A percentile compares a stretch with the other conserved stretches of the same genome.
Conservation (phyloP, 2,329 filamentous ascomycete species). For the Talaromyces sp. region DNA sequence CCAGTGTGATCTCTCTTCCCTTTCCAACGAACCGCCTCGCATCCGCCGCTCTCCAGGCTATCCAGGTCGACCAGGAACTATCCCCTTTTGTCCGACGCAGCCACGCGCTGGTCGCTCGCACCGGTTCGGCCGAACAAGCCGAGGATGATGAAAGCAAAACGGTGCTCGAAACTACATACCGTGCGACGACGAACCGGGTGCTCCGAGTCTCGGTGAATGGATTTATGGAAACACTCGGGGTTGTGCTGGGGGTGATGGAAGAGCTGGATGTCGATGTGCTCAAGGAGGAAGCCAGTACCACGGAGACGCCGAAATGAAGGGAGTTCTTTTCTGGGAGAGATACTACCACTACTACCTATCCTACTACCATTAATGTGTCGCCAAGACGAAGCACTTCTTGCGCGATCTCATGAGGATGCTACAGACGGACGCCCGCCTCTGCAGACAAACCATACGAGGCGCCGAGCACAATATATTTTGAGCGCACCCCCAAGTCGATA, state of each 20-base stretch:
- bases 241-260: conserved; percentile 85
- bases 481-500: background rate
- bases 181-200: conserved; percentile 92
- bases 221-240: conserved; percentile 83
- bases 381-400: background rate
- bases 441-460: background rate
- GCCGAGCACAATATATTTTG: background rate
- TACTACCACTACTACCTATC: background rate
- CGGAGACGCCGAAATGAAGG: background rate
- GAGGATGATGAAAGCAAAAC: conserved; percentile 35
- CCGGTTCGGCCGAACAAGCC: conserved; percentile 16
- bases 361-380: background rate
- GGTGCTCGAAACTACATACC: conserved; percentile 70
- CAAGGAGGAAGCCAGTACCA: conserved; percentile 26
- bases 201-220: conserved; percentile 92
- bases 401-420: background rate
- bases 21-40: conserved; percentile 78
- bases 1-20: conserved; percentile 69
- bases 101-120: conserved; percentile 52
- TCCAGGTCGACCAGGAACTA: conserved; percentile 83
- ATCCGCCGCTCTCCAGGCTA: conserved; percentile 64
- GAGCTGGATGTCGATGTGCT: conserved; percentile 83
- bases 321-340: background rate
- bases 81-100: conserved; percentile 74
- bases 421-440: background rate